phyloP scores from a whole-genome alignment of 2,329 filamentous ascomycete species.

The Elsinoe necatrix region DNA sequence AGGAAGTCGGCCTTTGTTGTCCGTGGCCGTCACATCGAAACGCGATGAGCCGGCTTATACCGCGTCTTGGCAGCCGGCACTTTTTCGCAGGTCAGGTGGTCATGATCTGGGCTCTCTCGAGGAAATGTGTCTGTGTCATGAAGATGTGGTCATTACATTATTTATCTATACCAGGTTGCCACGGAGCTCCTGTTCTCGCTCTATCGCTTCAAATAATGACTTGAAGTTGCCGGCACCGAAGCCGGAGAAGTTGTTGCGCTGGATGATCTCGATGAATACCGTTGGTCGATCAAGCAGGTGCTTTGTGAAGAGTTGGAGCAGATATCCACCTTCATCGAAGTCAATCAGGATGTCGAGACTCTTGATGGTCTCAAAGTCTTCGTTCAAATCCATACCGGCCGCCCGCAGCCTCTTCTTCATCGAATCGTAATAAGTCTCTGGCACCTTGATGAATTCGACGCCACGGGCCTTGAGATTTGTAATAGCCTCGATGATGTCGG shows the following conservation, averaged over 20 bases:
- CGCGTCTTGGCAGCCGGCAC: background rate
- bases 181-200: conserved; percentile 78
- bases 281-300: conserved; percentile 90
- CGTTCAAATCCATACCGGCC: conserved; percentile 52
- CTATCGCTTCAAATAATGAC: conserved; percentile 89
- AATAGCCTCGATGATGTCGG: conserved; percentile 70
- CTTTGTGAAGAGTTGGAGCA: conserved; percentile 56
- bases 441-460: conserved; percentile 87
- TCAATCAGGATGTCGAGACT: conserved; percentile 82
- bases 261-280: conserved; percentile 94
- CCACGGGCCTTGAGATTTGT: conserved; percentile 72
- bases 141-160: conserved; percentile 1
- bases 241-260: conserved; percentile 80
- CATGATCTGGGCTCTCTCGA: background rate
- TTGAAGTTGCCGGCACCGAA: conserved; percentile 96
- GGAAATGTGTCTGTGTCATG: background rate
- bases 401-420: conserved; percentile 66
- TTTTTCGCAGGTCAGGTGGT: background rate
- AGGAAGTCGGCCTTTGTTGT: background rate
- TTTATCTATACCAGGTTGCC: conserved; percentile 55
- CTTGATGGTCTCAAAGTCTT: conserved; percentile 71
- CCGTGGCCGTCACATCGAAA: background rate
- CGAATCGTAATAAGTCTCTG: conserved; percentile 72
- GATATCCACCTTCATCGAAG: conserved; percentile 86
- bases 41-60: background rate